A percentile compares a stretch with the other conserved stretches of the same genome.
Evolutionary conservation across 768 basidiomycete species (phyloP).

Genomic region (Panus rudis): DNA sequence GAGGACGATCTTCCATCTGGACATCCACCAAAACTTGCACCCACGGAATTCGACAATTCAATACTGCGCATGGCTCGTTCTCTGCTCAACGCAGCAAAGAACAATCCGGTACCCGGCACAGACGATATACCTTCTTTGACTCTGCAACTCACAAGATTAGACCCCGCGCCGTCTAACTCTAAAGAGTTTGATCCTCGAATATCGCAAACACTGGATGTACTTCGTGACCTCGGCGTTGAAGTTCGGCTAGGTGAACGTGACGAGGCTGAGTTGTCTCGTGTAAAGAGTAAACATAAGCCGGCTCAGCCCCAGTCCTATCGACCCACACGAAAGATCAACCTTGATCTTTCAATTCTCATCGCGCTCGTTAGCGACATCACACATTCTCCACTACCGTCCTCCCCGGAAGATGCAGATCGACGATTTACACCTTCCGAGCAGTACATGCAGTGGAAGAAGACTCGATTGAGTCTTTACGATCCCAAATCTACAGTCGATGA

Average conservation of each 20-base stretch:
- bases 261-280: constrained; percentile 18
- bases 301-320: constrained; percentile 17
- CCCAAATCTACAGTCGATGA: constrained; percentile 9
- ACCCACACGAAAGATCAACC: constrained; percentile 61
- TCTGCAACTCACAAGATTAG: constrained; percentile 65
- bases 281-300: constrained; percentile 4
- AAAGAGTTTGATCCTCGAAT: constrained; percentile 49
- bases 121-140: constrained; percentile 40
- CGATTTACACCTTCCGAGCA: constrained; percentile 57
- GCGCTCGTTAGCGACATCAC: constrained; percentile 80
- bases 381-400: constrained; percentile 57
- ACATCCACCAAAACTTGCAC: constrained; percentile 35
- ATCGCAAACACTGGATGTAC: constrained; percentile 43
- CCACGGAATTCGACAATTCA: constrained; percentile 62
- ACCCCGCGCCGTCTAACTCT: constrained; percentile 31
- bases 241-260: constrained; percentile 59
- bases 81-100: constrained; percentile 56
- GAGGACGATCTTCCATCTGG: constrained; percentile 6
- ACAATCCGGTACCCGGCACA: constrained; percentile 38
- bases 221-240: constrained; percentile 57
- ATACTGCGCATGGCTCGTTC: constrained; percentile 63
- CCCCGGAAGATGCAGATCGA: constrained; percentile 47
- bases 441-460: constrained; percentile 56
- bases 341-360: constrained; percentile 81
- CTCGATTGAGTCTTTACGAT: constrained; percentile 10